phyloP scores from a whole-genome alignment of 768 basidiomycete genomes.

The Termitomyces sp. region DNA sequence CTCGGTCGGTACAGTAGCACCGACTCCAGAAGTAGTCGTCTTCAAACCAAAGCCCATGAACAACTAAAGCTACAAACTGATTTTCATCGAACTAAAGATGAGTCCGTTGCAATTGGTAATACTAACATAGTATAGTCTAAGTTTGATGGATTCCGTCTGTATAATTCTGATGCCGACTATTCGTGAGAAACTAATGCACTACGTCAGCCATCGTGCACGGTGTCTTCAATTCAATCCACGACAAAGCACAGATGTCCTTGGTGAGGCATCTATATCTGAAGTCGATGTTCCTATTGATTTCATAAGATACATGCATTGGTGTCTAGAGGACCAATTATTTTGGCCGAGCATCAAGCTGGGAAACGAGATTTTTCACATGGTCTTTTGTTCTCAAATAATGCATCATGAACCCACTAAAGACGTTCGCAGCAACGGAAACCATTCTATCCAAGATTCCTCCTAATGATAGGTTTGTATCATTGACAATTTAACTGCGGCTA shows the following conservation, averaged over 20 bases:
- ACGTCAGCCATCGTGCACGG: neutral
- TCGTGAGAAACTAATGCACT: neutral
- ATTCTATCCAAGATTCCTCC: slow-evolving; percentile 96
- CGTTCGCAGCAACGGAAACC: slow-evolving; percentile 63
- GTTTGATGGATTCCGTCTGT: neutral
- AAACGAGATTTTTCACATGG: slow-evolving; percentile 89
- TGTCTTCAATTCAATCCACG: neutral
- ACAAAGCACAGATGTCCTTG: slow-evolving; percentile 23
- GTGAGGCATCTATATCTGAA: slow-evolving; percentile 13
- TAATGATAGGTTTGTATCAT: slow-evolving; percentile 49
- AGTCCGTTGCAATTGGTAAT: no score
- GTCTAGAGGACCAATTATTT: slow-evolving; percentile 68
- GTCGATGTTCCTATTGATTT: neutral
- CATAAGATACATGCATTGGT: slow-evolving; percentile 79
- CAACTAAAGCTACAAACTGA: no score
- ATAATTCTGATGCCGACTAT: neutral
- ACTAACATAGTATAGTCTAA: neutral
- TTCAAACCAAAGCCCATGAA: no score
- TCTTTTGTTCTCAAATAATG: slow-evolving; percentile 22
- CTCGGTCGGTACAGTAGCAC: neutral
- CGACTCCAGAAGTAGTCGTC: neutral
- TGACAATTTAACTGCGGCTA: neutral
- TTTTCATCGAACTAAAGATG: no score
- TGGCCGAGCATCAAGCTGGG: slow-evolving; percentile 84
- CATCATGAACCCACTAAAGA: neutral